Base-by-base conservation (phyloP, 108 stramenopile genomes). In the Schizochytrium sp. region DNA sequence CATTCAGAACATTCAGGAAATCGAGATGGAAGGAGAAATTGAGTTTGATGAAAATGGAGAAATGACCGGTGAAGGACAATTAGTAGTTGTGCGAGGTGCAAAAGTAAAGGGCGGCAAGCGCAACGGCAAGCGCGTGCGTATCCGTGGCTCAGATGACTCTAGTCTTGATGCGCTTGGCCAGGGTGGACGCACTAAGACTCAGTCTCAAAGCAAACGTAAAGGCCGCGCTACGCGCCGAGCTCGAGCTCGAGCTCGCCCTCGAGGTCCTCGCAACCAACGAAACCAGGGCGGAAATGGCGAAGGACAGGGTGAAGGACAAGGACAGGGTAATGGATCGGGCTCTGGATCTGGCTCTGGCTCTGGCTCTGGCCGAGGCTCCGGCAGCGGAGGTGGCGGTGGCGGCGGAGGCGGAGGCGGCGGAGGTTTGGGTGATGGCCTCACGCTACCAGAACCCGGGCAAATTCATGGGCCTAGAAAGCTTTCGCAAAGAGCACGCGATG, bases 11-110 rank as follows among this genome's bases (percentile, higher is more conserved):
- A 15, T 69, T 44, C 64, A 69, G 15, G 64, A 69, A 44, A 83
- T 83, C 3, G 76, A 83, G 53, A 83, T 83, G 76, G 76, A 83
- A 38, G 76, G 76, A 13, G 76, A 83, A 53, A 55, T 83, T 42
- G 76, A 83, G 47, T 5, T 83, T 38, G 28, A 69, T 44, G 76
- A 83, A 28, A 55, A 50, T 2, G 76, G 76, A 5, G 76, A 83
- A 55, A 83, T 83, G 76, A 40, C 47, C 28, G 76, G 76, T n/a
- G 76, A 83, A 40, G 76, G 76, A 0, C 50, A 83, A 40, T 53
- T 83, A 10, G 76, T 83, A 10, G 28, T 83, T 40, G 76, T 83
- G 15, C 76, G 76, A 17, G 50, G 76, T 28, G 76, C 76, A 47
- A 83, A 83, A 44, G 64, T 69, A 0, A 46, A 50, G 38, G 76